phyloP scores from a whole-genome alignment of 73 alveolate genomes.

The Stentor coeruleus region DNA sequence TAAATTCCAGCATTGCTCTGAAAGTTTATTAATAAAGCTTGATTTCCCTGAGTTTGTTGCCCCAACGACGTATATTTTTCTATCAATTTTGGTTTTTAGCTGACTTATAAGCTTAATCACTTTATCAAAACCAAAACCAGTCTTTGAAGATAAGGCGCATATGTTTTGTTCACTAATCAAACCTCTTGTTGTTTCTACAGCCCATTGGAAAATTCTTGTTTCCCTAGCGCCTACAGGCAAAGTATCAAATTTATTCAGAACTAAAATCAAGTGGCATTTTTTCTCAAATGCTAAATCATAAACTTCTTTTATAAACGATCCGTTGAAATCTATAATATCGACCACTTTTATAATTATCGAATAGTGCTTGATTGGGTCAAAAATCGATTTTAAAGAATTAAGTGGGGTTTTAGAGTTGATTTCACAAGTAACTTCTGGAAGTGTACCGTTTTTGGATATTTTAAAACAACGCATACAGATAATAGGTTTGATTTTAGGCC shows the following conservation, averaged over 20 bases:
- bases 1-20: slow-evolving; percentile 12
- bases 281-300: slow-evolving; percentile 34
- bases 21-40: slow-evolving; percentile 38
- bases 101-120: slow-evolving; percentile 31
- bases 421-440: not conserved
- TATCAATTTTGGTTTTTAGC: slow-evolving; percentile 21
- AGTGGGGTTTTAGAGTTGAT: not conserved
- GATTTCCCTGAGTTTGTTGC: slow-evolving; percentile 64
- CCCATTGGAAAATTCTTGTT: slow-evolving; percentile 44
- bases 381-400: slow-evolving; percentile 19
- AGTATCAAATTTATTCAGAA: slow-evolving; percentile 53
- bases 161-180: slow-evolving; percentile 12
- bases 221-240: slow-evolving; percentile 37
- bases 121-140: slow-evolving; percentile 45
- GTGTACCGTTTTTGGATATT: not conserved
- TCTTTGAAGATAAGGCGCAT: slow-evolving; percentile 42
- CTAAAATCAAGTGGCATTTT: slow-evolving; percentile 35
- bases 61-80: slow-evolving; percentile 54
- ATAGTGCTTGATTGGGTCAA: slow-evolving; percentile 27
- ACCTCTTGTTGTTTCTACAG: slow-evolving; percentile 28
- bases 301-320: slow-evolving; percentile 41
- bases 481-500: not conserved
- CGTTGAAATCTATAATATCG: slow-evolving; percentile 60
- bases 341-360: slow-evolving; percentile 43
- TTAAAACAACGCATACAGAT: not conserved